A percentile compares a stretch with the other conserved stretches of the same genome.
Conservation (phyloP, 1,139 yeast species). For the Sugiyamaella castrensis region DNA sequence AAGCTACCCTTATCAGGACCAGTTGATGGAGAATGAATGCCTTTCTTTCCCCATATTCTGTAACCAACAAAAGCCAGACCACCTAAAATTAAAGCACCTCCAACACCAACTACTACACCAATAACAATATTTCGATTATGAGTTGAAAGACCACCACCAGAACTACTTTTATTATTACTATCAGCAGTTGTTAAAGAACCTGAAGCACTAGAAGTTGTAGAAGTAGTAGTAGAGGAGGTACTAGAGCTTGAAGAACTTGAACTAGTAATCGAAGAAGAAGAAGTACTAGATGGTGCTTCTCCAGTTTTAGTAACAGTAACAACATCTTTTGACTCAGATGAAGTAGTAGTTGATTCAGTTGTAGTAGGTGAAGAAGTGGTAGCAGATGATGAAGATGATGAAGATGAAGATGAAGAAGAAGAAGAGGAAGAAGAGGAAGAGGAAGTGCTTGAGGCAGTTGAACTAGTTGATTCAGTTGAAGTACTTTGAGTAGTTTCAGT, state of each 20-base stretch:
- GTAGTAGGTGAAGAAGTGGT: conserved; percentile 5
- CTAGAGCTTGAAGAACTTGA: conserved; percentile 9
- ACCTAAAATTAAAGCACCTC: conserved; percentile 32
- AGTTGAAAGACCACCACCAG: conserved; percentile 29
- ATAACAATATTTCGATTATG: conserved; percentile 32
- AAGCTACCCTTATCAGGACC: conserved; percentile 23
- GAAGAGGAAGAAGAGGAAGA: conserved; percentile 14
- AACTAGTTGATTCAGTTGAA: background rate
- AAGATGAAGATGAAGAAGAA: conserved; percentile 8
- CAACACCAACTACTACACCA: conserved; percentile 37
- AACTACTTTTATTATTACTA: conserved; percentile 19
- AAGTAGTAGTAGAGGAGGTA: conserved; percentile 11
- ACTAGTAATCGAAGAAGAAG: background rate
- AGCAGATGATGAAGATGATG: conserved; percentile 8
- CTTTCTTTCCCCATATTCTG: conserved; percentile 29
- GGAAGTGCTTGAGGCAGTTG: conserved; percentile 13
- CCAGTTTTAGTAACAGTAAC: conserved; percentile 6
- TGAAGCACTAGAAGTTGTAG: conserved; percentile 16
- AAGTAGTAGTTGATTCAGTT: conserved; percentile 2
- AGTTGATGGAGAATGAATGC: conserved; percentile 13
- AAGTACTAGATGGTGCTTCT: conserved; percentile 1
- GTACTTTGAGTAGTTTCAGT: background rate
- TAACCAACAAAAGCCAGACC: conserved; percentile 31
- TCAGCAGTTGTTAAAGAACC: conserved; percentile 11
- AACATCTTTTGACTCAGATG: conserved; percentile 5